phyloP scores from a whole-genome alignment of 495 filamentous ascomycete genomes.

The Neurospora sp. region DNA sequence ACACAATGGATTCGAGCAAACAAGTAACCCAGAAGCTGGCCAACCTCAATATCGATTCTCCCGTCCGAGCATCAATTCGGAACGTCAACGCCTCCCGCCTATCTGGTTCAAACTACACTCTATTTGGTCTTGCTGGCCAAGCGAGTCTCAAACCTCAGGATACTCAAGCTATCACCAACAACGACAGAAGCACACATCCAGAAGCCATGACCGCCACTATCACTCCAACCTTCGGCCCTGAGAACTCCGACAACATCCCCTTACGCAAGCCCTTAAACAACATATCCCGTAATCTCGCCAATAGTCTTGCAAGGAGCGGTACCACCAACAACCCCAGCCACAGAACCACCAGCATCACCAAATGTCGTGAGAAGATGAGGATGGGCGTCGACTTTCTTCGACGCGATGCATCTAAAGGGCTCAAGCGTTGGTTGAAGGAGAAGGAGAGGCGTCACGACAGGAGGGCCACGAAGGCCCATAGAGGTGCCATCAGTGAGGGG shows the following conservation, averaged over 20 bases:
- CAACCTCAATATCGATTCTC: neutral
- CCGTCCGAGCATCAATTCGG: neutral
- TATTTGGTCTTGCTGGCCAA: neutral
- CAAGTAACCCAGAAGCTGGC: neutral
- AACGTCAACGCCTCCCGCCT: neutral
- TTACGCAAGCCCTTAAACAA: neutral
- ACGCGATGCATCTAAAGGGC: neutral
- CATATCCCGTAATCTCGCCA: neutral
- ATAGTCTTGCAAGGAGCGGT: neutral
- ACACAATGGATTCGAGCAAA: neutral
- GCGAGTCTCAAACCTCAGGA: too few species aligned
- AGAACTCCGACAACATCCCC: neutral
- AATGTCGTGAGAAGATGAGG: neutral
- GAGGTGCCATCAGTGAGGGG: neutral
- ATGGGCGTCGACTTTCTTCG: neutral
- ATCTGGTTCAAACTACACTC: neutral
- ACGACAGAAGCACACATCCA: neutral
- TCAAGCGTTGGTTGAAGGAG: neutral
- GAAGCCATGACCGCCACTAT: neutral
- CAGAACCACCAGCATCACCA: neutral
- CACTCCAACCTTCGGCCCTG: neutral
- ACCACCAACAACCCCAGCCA: neutral
- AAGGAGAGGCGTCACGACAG: neutral
- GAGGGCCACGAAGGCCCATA: neutral
- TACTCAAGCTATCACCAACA: too few species aligned